These are phyloP conservation scores for Monosporascus sp. DNA, from an alignment of 2,329 filamentous ascomycete species.

Conservation along the genomic window DNA sequence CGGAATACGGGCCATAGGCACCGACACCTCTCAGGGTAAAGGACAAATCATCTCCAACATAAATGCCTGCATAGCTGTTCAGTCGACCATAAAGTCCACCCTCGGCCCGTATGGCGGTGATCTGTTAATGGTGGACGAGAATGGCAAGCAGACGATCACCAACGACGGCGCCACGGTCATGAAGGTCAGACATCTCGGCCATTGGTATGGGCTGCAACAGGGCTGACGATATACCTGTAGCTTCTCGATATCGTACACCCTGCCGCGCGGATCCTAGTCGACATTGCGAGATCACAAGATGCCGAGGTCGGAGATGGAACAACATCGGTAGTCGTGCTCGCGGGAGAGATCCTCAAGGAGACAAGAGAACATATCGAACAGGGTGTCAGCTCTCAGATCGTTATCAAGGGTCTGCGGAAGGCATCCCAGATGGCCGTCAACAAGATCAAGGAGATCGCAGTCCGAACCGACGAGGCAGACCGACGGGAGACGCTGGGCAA, in stretches of 20 bases:
- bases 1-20: conserved; percentile 54
- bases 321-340: conserved; percentile 92
- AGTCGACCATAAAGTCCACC: conserved; percentile 92
- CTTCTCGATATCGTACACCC: conserved; percentile 98
- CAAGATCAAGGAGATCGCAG: conserved; percentile 96
- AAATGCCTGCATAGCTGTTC: conserved; percentile 94
- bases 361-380: conserved; percentile 94
- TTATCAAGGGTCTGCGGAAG: conserved; percentile 91
- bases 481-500: conserved; percentile 84
- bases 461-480: conserved; percentile 76
- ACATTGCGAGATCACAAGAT: conserved; percentile 98
- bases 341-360: conserved; percentile 97
- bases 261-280: conserved; percentile 92
- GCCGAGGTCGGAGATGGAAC: conserved; percentile 98
- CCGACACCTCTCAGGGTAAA: conserved; percentile 94
- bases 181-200: conserved; percentile 59
- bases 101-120: conserved; percentile 96
- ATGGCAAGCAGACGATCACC: conserved; percentile 94
- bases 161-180: conserved; percentile 99
- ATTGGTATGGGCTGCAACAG: not conserved
- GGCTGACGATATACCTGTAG: conserved; percentile 37
- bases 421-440: conserved; percentile 89
- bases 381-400: conserved; percentile 93
- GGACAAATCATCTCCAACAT: conserved; percentile 97
- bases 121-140: conserved; percentile 89